A percentile compares a stretch with the other conserved stretches of the same genome.
These are phyloP conservation scores for Isoetes taiwanensis DNA, from an alignment of 75 land plant species.

Conservation along the genomic window DNA sequence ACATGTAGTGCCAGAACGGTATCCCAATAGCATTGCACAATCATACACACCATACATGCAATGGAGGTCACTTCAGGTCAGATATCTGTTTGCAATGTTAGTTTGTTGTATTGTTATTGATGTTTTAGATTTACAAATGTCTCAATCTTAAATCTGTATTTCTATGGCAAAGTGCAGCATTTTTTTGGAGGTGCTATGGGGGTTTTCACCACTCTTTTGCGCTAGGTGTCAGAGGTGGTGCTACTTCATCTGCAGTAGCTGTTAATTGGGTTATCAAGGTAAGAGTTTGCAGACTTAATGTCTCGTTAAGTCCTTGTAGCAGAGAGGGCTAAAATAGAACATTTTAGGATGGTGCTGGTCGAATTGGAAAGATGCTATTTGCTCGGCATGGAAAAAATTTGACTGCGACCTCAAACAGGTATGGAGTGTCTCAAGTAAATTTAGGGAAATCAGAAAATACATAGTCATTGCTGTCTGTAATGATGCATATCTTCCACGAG, in stretches of 20 bases:
- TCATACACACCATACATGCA: constrained; percentile 96
- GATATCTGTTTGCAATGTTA: neutral
- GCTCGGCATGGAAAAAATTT: constrained; percentile 94
- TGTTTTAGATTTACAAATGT: neutral
- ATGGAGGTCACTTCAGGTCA: constrained; percentile 93
- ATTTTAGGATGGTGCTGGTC: constrained; percentile 99
- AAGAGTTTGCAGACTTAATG: no score
- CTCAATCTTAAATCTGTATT: neutral
- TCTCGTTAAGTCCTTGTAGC: no score
- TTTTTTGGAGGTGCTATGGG: constrained; percentile 99
- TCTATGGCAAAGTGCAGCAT: constrained; percentile 35
- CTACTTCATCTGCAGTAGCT: constrained; percentile 80
- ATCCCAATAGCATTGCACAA: constrained; percentile 82
- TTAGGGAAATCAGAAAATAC: no score
- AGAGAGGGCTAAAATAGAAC: no score
- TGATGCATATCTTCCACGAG: neutral
- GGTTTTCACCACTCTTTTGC: constrained; percentile 91
- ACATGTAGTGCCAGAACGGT: constrained; percentile 92
- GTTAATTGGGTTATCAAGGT: constrained; percentile 99
- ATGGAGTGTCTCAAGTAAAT: no score
- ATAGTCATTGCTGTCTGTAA: no score
- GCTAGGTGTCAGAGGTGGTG: constrained; percentile 50
- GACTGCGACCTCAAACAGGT: constrained; percentile 94
- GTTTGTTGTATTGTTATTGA: neutral
- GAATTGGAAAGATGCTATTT: constrained; percentile 95